A percentile compares a stretch with the other conserved stretches of the same genome.
Evolutionary conservation across 2,329 filamentous ascomycete species (phyloP).

Genomic region (Paracoccidioides brasiliensis): DNA sequence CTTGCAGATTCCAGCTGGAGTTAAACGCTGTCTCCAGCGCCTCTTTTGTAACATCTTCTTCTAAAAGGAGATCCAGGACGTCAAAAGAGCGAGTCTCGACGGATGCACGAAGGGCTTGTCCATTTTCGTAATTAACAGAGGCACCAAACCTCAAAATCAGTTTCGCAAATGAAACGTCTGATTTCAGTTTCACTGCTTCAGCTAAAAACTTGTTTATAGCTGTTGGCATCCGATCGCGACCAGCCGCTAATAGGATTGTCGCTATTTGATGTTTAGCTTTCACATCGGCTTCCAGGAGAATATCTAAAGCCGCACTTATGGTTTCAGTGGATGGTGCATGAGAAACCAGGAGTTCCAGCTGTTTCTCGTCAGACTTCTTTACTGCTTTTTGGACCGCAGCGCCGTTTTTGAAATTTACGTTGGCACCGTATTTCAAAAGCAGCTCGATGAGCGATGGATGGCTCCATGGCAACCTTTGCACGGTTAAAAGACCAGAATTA

Average conservation of each 20-base stretch:
- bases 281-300: conserved; percentile 3
- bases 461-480: conserved; percentile 6
- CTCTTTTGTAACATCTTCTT: conserved; percentile 4
- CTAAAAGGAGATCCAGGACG: conserved; percentile 7
- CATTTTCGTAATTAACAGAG: conserved; percentile 9
- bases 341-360: conserved; percentile 9
- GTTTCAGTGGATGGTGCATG: conserved; percentile 7
- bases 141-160: conserved; percentile 11
- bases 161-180: conserved; percentile 8
- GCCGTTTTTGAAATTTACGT: conserved; percentile 10
- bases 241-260: conserved; percentile 7
- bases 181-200: conserved; percentile 5
- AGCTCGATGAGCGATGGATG: conserved; percentile 9
- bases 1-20: conserved; percentile 3
- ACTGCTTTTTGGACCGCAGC: conserved; percentile 10
- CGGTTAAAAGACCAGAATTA: conserved; percentile 6
- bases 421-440: conserved; percentile 10
- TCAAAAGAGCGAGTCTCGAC: conserved; percentile 9
- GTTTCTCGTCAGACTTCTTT: conserved; percentile 8
- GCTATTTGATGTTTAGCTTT: conserved; percentile 8
- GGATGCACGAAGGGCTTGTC: conserved; percentile 7
- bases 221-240: conserved; percentile 3
- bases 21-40: conserved; percentile 9
- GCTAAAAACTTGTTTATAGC: conserved; percentile 4
- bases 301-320: conserved; percentile 5